Conservation (phyloP, 495 filamentous ascomycete species). For the Pyrenopolyporus hunteri region DNA sequence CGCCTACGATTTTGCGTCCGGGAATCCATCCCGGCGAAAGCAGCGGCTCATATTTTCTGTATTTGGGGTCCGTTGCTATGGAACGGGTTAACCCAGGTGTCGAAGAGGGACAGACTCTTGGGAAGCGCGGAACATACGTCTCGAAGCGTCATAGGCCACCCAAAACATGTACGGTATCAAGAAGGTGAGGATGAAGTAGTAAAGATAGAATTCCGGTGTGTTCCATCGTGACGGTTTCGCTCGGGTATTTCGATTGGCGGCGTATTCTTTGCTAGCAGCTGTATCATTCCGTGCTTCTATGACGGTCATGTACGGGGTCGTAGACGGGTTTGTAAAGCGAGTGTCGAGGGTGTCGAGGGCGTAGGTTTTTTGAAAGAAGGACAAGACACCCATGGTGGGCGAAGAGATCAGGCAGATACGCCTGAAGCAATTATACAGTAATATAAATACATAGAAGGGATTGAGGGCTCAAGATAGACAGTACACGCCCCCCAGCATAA, state of each 20-base stretch:
- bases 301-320: conserved; percentile 63
- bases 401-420: conserved; percentile 24
- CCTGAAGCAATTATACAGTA: conserved; percentile 7
- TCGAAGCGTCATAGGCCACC: conserved; percentile 81
- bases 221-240: conserved; percentile 72
- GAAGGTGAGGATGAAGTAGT: conserved; percentile 72
- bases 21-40: conserved; percentile 90
- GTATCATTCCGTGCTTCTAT: conserved; percentile 48
- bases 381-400: conserved; percentile 46
- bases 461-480: conserved; percentile 3
- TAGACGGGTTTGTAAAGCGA: conserved; percentile 78
- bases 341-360: conserved; percentile 93
- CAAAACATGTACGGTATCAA: conserved; percentile 91
- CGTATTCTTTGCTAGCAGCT: conserved; percentile 38
- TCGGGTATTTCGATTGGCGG: conserved; percentile 50
- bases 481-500: conserved; percentile 8
- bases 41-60: conserved; percentile 70
- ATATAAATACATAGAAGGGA: conserved; percentile 24
- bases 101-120: neutral
- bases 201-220: conserved; percentile 84
- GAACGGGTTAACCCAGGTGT: conserved; percentile 12
- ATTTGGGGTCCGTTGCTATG: conserved; percentile 80
- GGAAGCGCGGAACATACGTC: conserved; percentile 60
- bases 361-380: conserved; percentile 66
- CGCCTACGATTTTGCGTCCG: conserved; percentile 84